phyloP scores from a whole-genome alignment of 345 rosid species.

The Lumnitzera racemosa region DNA sequence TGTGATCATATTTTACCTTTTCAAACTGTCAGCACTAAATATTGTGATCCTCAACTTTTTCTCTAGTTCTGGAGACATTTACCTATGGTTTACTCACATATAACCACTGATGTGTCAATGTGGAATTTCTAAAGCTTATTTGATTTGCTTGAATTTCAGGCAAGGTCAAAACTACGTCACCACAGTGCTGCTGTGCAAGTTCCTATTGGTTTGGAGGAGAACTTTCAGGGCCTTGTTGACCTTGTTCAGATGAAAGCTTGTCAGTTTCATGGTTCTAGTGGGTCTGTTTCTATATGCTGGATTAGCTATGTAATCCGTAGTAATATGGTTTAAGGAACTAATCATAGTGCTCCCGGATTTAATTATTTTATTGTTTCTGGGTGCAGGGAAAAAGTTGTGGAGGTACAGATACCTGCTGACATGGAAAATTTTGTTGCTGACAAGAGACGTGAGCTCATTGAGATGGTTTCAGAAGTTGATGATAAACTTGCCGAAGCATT shows the following conservation, averaged over 20 bases:
- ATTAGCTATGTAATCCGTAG: too few relatives aligned
- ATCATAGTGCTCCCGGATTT: not conserved
- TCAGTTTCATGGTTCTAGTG: conserved; percentile 78
- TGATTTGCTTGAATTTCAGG: conserved; percentile 27
- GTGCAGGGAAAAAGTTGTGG: conserved; percentile 75
- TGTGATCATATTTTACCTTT: too few relatives aligned
- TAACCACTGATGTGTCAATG: too few relatives aligned
- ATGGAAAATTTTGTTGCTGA: conserved; percentile 71
- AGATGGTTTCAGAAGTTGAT: conserved; percentile 92
- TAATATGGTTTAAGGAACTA: too few relatives aligned
- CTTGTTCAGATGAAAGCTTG: conserved; percentile 66
- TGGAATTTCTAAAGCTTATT: not conserved
- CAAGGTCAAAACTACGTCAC: conserved; percentile 90
- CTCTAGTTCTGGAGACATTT: too few relatives aligned
- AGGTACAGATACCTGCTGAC: conserved; percentile 68
- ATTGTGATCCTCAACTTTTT: too few relatives aligned
- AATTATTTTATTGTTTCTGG: not conserved
- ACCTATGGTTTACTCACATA: too few relatives aligned
- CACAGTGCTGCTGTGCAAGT: conserved; percentile 96
- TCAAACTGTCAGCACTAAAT: too few relatives aligned
- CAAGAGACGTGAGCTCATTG: conserved; percentile 83
- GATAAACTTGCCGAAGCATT: conserved; percentile 86
- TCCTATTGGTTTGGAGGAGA: conserved; percentile 91
- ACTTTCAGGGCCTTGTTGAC: conserved; percentile 85
- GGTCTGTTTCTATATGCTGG: conserved; percentile 41